phyloP scores from a whole-genome alignment of 2,329 filamentous ascomycete genomes.

The Gliomastix tumulicola region DNA sequence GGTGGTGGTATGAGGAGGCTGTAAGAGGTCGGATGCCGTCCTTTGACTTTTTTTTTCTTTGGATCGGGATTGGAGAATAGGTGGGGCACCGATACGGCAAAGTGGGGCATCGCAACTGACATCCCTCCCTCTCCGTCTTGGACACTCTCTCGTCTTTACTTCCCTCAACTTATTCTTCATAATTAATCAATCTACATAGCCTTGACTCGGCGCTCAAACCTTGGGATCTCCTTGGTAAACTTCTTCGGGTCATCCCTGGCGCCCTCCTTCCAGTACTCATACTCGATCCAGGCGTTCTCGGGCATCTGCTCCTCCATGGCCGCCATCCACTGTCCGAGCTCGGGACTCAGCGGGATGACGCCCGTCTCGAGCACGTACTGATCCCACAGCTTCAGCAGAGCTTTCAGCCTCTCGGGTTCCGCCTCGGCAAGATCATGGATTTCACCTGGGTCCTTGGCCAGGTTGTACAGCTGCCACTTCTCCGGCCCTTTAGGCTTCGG shows the following conservation, averaged over 20 bases:
- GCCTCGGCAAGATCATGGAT: constrained; percentile 16
- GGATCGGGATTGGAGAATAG: too few species aligned
- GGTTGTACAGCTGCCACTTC: constrained; percentile 24
- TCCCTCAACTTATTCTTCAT: neutral
- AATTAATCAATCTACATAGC: too few species aligned
- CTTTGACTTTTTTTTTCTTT: too few species aligned
- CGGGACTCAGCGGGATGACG: constrained; percentile 24
- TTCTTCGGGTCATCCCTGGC: constrained; percentile 34
- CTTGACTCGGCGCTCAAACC: too few species aligned
- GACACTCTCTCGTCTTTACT: neutral
- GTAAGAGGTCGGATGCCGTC: too few species aligned
- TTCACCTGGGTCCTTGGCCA: constrained; percentile 21
- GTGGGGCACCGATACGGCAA: too few species aligned
- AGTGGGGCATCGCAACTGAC: too few species aligned
- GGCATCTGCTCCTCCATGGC: constrained; percentile 59
- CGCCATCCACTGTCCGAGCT: constrained; percentile 49
- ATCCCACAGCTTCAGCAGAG: constrained; percentile 18
- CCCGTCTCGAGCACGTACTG: constrained; percentile 20
- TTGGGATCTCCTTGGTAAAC: constrained; percentile 17
- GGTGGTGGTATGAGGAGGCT: too few species aligned
- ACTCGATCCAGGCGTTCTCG: constrained; percentile 59
- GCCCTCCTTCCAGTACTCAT: constrained; percentile 49
- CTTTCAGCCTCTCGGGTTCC: constrained; percentile 15
- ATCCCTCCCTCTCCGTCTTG: too few species aligned
- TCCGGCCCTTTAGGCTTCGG: constrained; percentile 16